A percentile compares a stretch with the other conserved stretches of the same genome.
Conservation (phyloP, 2,329 filamentous ascomycete species). For the Aspergillus novofumigatus region DNA sequence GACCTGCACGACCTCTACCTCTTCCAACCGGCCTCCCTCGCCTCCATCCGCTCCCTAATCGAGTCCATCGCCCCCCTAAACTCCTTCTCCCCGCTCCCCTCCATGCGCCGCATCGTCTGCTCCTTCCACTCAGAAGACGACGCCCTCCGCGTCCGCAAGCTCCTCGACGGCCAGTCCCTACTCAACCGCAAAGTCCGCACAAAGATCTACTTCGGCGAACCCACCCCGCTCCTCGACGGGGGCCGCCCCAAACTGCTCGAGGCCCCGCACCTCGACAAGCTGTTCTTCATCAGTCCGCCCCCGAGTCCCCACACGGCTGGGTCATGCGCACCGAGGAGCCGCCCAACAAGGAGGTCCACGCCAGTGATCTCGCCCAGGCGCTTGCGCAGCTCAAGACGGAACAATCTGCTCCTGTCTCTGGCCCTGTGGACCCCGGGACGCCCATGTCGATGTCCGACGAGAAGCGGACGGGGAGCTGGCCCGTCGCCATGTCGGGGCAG, state of each 20-base stretch:
- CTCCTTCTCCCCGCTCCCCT: slow-evolving; percentile 50
- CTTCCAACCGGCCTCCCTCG: slow-evolving; percentile 44
- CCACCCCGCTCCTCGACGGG: slow-evolving; percentile 43
- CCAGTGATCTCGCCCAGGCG: slow-evolving; percentile 56
- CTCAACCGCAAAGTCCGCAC: slow-evolving; percentile 32
- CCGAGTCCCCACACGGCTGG: slow-evolving; percentile 64
- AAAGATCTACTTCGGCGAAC: slow-evolving; percentile 51
- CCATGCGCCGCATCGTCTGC: slow-evolving; percentile 48
- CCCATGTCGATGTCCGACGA: slow-evolving; percentile 34
- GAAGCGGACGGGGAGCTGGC: slow-evolving; percentile 30
- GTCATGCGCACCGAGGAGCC: slow-evolving; percentile 59
- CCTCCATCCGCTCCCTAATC: slow-evolving; percentile 41
- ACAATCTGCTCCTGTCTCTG: slow-evolving; percentile 3
- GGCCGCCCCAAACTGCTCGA: slow-evolving; percentile 46
- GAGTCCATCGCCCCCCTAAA: slow-evolving; percentile 41
- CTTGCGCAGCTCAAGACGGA: slow-evolving; percentile 47
- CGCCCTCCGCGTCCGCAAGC: slow-evolving; percentile 41
- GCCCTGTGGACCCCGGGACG: slow-evolving; percentile 26
- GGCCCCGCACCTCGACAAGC: slow-evolving; percentile 55
- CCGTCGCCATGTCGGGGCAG: slow-evolving; percentile 25
- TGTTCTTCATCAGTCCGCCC: slow-evolving; percentile 64
- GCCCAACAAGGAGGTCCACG: slow-evolving; percentile 63
- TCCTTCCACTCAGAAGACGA: slow-evolving; percentile 43
- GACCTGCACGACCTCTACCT: slow-evolving; percentile 43
- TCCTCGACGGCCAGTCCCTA: slow-evolving; percentile 37